Evolutionary conservation across 495 filamentous ascomycete genomes (phyloP), one percentile per base, ranked within the genome.

Genomic region (Letharia lupina): DNA sequence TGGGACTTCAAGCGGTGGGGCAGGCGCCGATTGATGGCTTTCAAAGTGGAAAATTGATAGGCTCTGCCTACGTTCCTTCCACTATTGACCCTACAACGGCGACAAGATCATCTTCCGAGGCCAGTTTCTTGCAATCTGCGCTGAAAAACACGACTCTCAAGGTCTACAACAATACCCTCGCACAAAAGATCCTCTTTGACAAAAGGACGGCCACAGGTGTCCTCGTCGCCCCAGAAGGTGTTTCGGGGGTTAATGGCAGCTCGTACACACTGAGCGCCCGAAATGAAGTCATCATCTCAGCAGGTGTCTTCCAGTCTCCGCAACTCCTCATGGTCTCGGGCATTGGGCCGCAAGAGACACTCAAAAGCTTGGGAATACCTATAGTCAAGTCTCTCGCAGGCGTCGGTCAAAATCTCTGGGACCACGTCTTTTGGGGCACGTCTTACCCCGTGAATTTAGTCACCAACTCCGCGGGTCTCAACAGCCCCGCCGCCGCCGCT

Each of bases 301-400:
- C 81, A 23, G 87, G 87, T 15, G 69, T 81, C 15, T 75, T 82
- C n/a, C 78, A 81, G 23, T 80, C 86, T 0, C 84, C 87, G 9
- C 71, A 75, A 2, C 71, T 89, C 3, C 76, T 89, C 18, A 85
- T 89, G 69, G 77, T 85, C 0, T 89, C 87, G 0, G 86, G 87
- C 16, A 72, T 89, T 56, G 86, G 86, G 28, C 80, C 79, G 0
- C 67, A 61, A 33, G 65, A 62, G 6, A 72, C 69, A 10, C 67
- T 82, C 4, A 61, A 77, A 57, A 33, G 69, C 45, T 66, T 74
- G n/a, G 70, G 70, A 23, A 80, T 82, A 28, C 70, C 73, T 16
- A 61, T 70, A 23, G 63, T 72, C 11, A 64, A 41, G 64, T 76
- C 81, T 48, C 69, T 80, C 4, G 74, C 79, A 0, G 81, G 81